phyloP scores from a whole-genome alignment of 225 moss, liverwort and hornwort species.

The Physcomitrium patens region DNA sequence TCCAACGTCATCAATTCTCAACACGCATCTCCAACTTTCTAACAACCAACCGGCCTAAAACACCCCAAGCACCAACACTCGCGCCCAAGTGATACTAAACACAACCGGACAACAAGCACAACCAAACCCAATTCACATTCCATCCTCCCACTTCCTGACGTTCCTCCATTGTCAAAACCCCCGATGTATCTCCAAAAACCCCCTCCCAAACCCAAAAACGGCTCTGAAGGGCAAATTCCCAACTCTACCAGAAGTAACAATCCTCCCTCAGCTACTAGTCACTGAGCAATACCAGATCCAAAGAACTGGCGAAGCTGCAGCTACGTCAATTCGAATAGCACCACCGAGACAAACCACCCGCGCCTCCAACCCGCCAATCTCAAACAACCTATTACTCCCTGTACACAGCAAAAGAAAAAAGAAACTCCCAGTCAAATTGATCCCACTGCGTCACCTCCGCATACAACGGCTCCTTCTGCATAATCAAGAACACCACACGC shows the following conservation, averaged over 20 bases:
- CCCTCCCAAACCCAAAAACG: neutral
- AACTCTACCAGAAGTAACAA: neutral
- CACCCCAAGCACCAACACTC: slow-evolving; percentile 18
- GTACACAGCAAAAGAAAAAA: too few relatives aligned
- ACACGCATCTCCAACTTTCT: neutral
- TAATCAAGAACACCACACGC: too few relatives aligned
- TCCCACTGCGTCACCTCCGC: too few relatives aligned
- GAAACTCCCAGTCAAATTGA: too few relatives aligned
- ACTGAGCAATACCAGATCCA: too few relatives aligned
- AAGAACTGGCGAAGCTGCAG: too few relatives aligned
- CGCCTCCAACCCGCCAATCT: too few relatives aligned
- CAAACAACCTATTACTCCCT: too few relatives aligned
- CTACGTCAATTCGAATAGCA: too few relatives aligned
- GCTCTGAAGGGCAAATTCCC: neutral
- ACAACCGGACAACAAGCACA: neutral
- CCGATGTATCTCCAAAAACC: slow-evolving; percentile 15
- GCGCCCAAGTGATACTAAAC: neutral
- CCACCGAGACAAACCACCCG: too few relatives aligned
- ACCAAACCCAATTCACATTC: slow-evolving; percentile 17
- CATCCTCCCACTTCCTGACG: neutral
- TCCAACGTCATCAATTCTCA: slow-evolving; percentile 16
- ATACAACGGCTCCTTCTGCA: too few relatives aligned
- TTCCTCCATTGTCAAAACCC: neutral
- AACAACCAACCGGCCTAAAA: slow-evolving; percentile 21
- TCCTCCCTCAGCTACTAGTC: neutral